Conservation (phyloP, 495 filamentous ascomycete species). For the Neurospora africana region DNA sequence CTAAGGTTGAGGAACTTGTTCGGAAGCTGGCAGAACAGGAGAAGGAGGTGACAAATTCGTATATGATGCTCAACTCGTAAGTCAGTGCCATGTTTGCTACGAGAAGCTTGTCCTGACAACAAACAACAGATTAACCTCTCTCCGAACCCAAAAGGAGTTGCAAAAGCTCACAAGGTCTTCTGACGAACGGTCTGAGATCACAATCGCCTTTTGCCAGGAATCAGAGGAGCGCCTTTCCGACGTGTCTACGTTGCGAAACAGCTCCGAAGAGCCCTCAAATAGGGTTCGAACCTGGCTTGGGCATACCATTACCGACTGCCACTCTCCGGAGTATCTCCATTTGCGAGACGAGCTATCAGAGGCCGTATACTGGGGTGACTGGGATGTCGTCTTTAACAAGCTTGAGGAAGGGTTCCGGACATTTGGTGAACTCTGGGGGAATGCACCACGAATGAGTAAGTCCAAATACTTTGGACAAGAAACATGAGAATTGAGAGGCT, state of each 20-base stretch:
- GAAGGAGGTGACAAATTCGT: background rate
- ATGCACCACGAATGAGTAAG: background rate
- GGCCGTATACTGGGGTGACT: background rate
- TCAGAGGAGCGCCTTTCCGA: background rate
- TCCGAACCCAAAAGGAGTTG: background rate
- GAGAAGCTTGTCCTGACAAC: background rate
- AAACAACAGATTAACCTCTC: background rate
- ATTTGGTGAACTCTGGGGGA: background rate
- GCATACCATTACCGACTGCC: background rate
- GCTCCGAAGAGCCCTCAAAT: background rate
- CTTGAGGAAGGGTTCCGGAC: background rate
- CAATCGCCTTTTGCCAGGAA: background rate
- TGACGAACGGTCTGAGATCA: background rate
- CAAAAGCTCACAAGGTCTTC: background rate
- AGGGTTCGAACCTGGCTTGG: background rate
- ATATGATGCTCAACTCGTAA: background rate
- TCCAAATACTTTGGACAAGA: background rate
- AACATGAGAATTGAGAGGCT: background rate
- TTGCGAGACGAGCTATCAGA: background rate
- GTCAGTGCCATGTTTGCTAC: background rate
- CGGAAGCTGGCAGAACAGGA: background rate
- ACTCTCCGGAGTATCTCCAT: background rate
- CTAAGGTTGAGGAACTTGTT: background rate
- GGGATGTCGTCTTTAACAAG: background rate
- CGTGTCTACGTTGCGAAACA: background rate